A percentile compares a stretch with the other conserved stretches of the same genome.
phyloP scores from a whole-genome alignment of 139 green algal genomes.

The Nannochloris sp. region DNA sequence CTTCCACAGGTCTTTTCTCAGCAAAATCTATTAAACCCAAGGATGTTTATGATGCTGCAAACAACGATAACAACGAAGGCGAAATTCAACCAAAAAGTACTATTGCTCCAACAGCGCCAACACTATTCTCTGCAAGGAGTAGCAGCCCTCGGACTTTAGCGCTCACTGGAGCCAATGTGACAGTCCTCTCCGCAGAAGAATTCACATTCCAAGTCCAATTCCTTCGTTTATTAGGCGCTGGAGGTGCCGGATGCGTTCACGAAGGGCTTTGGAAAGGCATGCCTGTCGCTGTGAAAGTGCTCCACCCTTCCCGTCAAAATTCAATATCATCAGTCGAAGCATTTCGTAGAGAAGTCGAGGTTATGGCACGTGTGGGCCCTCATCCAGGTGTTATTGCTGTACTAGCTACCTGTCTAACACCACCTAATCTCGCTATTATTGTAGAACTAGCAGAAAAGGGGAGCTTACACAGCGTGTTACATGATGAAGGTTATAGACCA shows the following conservation, averaged over 20 bases:
- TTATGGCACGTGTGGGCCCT: constrained; percentile 5
- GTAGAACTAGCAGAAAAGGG: constrained; percentile 8
- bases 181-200: neutral
- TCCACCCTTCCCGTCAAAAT: constrained; percentile 12
- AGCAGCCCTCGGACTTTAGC: no score
- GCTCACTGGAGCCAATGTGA: no score
- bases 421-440: constrained; percentile 10
- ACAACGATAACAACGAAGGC: no score
- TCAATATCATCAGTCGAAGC: neutral
- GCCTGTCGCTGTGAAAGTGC: constrained; percentile 21
- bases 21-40: constrained; percentile 6
- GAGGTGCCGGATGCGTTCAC: constrained; percentile 9
- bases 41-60: no score
- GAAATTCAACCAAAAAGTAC: neutral
- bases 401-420: constrained; percentile 12
- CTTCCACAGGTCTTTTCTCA: neutral
- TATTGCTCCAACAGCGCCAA: neutral
- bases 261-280: constrained; percentile 1
- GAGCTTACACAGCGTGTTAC: neutral
- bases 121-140: neutral
- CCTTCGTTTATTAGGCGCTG: constrained; percentile 9
- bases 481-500: constrained; percentile 9
- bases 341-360: constrained; percentile 12
- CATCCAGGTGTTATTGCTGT: constrained; percentile 11
- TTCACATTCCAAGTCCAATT: constrained; percentile 11